Percentiles rank a stretch among this genome's conserved stretches.
These are phyloP conservation scores for Annulohypoxylon truncatum DNA, from an alignment of 2,329 filamentous ascomycete genomes.

Conservation along the genomic window DNA sequence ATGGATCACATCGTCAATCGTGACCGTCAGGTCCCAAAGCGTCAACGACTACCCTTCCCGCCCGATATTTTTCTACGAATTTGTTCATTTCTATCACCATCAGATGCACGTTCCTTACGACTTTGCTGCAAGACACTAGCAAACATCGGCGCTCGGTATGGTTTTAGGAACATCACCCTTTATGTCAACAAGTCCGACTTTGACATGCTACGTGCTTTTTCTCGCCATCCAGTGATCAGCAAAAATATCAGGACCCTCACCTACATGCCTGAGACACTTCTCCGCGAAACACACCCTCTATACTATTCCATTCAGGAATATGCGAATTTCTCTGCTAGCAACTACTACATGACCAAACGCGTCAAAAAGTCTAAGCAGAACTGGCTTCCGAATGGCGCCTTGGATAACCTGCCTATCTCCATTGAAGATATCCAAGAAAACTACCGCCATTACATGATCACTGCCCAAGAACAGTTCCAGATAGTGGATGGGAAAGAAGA, in stretches of 20 bases:
- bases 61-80: conserved; percentile 8
- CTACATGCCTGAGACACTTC: conserved; percentile 4
- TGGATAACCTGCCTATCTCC: background rate
- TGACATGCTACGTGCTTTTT: conserved; percentile 10
- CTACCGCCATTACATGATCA: conserved; percentile 5
- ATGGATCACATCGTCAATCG: no score
- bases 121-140: conserved; percentile 24
- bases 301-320: background rate
- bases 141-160: conserved; percentile 10
- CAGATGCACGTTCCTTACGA: conserved; percentile 19
- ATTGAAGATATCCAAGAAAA: conserved; percentile 11
- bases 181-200: conserved; percentile 12
- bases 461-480: conserved; percentile 2
- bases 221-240: conserved; percentile 24
- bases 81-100: conserved; percentile 7
- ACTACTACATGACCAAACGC: no score
- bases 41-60: background rate
- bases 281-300: background rate
- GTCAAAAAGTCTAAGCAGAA: background rate
- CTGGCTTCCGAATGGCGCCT: conserved; percentile 2
- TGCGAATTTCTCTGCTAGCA: background rate
- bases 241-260: conserved; percentile 13
- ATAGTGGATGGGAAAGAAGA: conserved; percentile 10
- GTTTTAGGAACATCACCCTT: conserved; percentile 9
- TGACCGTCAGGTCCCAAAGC: background rate